These are phyloP conservation scores for Margaritispora aquatica DNA, from an alignment of 495 filamentous ascomycete genomes.

Conservation along the genomic window DNA sequence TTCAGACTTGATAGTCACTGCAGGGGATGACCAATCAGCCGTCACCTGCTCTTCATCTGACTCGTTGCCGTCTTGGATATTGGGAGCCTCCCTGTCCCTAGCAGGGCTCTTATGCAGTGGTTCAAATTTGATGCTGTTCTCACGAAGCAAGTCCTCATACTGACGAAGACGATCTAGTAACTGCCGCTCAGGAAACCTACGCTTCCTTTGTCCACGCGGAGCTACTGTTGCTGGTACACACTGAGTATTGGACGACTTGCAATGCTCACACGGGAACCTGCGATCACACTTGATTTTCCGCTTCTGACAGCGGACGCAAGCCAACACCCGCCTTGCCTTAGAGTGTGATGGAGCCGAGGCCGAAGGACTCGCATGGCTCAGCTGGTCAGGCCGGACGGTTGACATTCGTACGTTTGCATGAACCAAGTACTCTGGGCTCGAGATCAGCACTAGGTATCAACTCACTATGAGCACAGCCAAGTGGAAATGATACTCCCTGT, in stretches of 20 bases:
- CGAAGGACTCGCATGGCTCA: background rate
- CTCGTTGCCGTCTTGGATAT: slow-evolving; percentile 18
- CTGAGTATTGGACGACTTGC: slow-evolving; percentile 50
- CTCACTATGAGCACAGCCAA: no score
- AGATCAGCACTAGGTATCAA: no score
- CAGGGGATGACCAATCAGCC: slow-evolving; percentile 11
- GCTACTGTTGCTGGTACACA: slow-evolving; percentile 55
- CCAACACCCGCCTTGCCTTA: slow-evolving; percentile 40
- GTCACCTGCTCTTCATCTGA: slow-evolving; percentile 22
- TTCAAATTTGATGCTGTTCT: slow-evolving; percentile 34
- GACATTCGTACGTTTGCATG: slow-evolving; percentile 10
- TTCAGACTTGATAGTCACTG: slow-evolving; percentile 27
- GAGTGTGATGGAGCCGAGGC: slow-evolving; percentile 10
- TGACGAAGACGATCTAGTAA: slow-evolving; percentile 46
- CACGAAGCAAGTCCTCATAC: slow-evolving; percentile 46
- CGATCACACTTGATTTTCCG: slow-evolving; percentile 64
- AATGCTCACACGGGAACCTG: slow-evolving; percentile 57
- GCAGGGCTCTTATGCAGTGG: slow-evolving; percentile 27
- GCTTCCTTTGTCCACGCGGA: slow-evolving; percentile 51
- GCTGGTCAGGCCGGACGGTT: background rate
- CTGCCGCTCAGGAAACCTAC: slow-evolving; percentile 43
- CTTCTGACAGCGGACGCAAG: slow-evolving; percentile 57
- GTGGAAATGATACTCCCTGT: no score
- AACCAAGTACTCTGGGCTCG: no score
- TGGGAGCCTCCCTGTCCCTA: slow-evolving; percentile 12